A percentile compares a stretch with the other conserved stretches of the same genome.
Evolutionary conservation across 2,329 filamentous ascomycete genomes (phyloP).

Genomic region (Pseudomassariella vexata): DNA sequence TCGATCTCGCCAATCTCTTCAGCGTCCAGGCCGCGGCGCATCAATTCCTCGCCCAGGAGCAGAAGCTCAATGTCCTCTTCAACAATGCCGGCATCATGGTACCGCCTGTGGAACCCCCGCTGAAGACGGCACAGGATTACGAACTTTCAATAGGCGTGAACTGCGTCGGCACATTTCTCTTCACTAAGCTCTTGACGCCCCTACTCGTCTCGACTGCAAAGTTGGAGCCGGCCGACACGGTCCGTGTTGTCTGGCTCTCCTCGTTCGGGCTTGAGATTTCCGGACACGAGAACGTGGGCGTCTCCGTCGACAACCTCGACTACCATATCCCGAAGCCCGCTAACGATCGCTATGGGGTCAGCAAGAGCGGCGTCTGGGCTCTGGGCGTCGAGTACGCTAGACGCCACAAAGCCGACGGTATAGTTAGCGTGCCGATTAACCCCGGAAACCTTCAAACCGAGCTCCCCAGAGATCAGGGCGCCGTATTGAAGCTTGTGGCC

Average conservation of each 20-base stretch:
- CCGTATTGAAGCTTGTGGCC: background rate
- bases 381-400: background rate
- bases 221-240: slow-evolving; percentile 2
- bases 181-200: slow-evolving; percentile 19
- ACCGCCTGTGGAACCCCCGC: slow-evolving; percentile 15
- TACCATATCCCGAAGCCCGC: slow-evolving; percentile 1
- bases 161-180: slow-evolving; percentile 47
- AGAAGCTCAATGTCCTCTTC: slow-evolving; percentile 22
- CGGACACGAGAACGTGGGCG: slow-evolving; percentile 6
- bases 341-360: slow-evolving; percentile 10
- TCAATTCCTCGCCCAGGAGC: slow-evolving; percentile 11
- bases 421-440: slow-evolving; percentile 2
- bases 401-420: background rate
- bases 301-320: slow-evolving; percentile 13
- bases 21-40: slow-evolving; percentile 18
- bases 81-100: slow-evolving; percentile 37
- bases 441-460: slow-evolving; percentile 1
- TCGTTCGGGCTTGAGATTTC: slow-evolving; percentile 10
- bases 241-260: slow-evolving; percentile 19
- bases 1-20: slow-evolving; percentile 20
- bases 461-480: background rate
- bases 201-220: slow-evolving; percentile 12
- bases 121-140: slow-evolving; percentile 34
- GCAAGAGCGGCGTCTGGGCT: slow-evolving; percentile 1
- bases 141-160: slow-evolving; percentile 49